Percentiles rank a stretch among this genome's conserved stretches.
phyloP scores from a whole-genome alignment of 73 alveolate genomes.

The Paramecium sexaurelia region DNA sequence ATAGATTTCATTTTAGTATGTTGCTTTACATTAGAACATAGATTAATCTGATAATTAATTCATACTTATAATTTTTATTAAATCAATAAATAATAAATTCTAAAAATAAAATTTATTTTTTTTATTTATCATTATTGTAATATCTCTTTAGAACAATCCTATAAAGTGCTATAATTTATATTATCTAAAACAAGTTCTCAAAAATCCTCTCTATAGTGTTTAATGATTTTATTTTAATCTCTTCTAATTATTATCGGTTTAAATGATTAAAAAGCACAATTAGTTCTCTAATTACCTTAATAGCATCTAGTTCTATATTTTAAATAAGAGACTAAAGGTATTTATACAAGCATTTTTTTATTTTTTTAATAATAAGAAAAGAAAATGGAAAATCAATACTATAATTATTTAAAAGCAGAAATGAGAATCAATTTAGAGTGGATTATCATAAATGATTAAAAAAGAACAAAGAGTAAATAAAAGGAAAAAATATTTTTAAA shows the following conservation, averaged over 20 bases:
- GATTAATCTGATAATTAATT: conserved; percentile 11
- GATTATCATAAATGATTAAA: too few relatives aligned
- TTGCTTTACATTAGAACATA: not conserved
- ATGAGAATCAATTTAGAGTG: too few relatives aligned
- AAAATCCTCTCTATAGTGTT: too few relatives aligned
- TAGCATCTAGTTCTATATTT: not conserved
- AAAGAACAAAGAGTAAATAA: too few relatives aligned
- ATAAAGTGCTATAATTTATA: too few relatives aligned
- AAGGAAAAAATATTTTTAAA: not conserved
- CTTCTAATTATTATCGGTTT: too few relatives aligned
- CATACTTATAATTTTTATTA: not conserved
- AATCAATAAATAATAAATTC: not conserved
- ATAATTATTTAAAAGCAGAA: too few relatives aligned
- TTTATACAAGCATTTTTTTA: not conserved
- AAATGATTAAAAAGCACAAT: too few relatives aligned
- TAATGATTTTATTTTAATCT: too few relatives aligned
- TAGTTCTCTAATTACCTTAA: not conserved
- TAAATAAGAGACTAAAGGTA: not conserved
- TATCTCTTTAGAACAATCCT: not conserved
- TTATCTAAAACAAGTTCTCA: too few relatives aligned
- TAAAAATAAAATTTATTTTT: not conserved
- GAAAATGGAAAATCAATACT: too few relatives aligned
- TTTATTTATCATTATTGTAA: not conserved
- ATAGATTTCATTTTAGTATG: not conserved
- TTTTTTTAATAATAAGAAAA: too few relatives aligned